A percentile compares a stretch with the other conserved stretches of the same genome.
Evolutionary conservation across 208 protist genomes (phyloP).

Genomic region (Acanthamoeba polyphaga): DNA sequence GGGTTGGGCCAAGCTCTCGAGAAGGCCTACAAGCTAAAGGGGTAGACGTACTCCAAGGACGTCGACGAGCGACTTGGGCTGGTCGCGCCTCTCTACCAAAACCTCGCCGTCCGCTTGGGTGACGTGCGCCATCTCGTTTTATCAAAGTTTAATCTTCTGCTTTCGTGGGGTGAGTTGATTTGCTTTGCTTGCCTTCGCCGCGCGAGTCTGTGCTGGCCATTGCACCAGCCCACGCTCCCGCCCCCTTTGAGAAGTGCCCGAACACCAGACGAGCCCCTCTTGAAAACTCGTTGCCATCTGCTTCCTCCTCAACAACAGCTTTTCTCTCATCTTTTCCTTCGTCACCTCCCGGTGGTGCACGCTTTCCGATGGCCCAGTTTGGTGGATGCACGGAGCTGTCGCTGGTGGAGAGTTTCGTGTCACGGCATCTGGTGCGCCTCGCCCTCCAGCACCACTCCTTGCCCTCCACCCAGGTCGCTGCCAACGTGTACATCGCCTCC

Average conservation of each 20-base stretch:
- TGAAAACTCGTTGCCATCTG: conserved; percentile 27
- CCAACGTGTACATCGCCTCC: not conserved
- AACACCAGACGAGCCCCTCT: not conserved
- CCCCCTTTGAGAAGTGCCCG: not conserved
- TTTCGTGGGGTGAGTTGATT: not conserved
- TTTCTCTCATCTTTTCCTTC: not conserved
- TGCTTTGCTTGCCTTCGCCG: too few relatives aligned
- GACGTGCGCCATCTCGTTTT: not conserved
- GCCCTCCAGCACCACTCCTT: not conserved
- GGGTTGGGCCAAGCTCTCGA: not conserved
- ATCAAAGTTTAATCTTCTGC: not conserved
- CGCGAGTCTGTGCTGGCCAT: not conserved
- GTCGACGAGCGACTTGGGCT: conserved; percentile 28
- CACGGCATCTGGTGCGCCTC: not conserved
- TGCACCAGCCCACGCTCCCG: too few relatives aligned
- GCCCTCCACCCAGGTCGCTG: not conserved
- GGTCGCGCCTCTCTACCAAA: conserved; percentile 14
- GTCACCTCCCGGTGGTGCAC: not conserved
- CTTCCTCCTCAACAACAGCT: not conserved
- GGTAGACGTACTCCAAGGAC: not conserved
- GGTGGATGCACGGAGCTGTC: not conserved
- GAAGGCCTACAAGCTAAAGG: not conserved
- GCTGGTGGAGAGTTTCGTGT: not conserved
- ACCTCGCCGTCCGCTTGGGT: not conserved
- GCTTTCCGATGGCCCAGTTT: not conserved